Base-by-base conservation (phyloP, 192 early-diverging fungal genomes). In the Backusella circina region DNA sequence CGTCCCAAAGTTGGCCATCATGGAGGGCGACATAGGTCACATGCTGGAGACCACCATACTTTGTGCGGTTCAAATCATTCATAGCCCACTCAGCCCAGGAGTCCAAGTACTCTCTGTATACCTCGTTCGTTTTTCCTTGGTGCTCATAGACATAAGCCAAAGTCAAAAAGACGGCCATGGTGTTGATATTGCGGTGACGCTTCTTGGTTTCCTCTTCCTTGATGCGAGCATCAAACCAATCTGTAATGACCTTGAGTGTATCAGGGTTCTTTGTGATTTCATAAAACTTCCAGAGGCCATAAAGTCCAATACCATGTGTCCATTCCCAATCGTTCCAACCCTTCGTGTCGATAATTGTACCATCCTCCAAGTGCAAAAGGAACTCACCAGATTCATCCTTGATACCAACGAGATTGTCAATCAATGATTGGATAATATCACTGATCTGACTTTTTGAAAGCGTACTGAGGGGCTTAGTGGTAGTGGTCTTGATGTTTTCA, bases 261-360 rank as follows among this genome's bases (percentile, higher is more conserved):
- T 67, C 41, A 41, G 66, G 37, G 39, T 67, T 64, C 21, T 68
- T 50, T n/a, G 37, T 75, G 64, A 75, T 67, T 23, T 57, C 32
- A 28, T 75, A 75, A 44, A 67, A 75, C 33, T 68, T 66, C 74
- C 74, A 75, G 12, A 75, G 65, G 12, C 74, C 74, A 51, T 75
- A 75, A 28, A 75, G 39, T 33, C 74, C 74, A 18, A 75, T 65
- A 51, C 74, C 74, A 33, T 75, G 74, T 28, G 74, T 75, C 74
- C 74, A 75, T 67, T 75, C 74, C 74, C 74, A 75, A 39, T 75
- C 74, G 15, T 75, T 68, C 74, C 74, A 75, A 12, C 57, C 65
- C 32, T 75, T 75, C 26, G 74, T 75, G 28, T 75, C 74, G 2
- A 75, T 65, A 21, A 75, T 33, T 7, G 38, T 67, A 36, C 74